Percentiles rank a stretch among this genome's conserved stretches.
These are phyloP conservation scores for Amoebophrya sp. DNA, from an alignment of 169 alveolate genomes.

Conservation along the genomic window DNA sequence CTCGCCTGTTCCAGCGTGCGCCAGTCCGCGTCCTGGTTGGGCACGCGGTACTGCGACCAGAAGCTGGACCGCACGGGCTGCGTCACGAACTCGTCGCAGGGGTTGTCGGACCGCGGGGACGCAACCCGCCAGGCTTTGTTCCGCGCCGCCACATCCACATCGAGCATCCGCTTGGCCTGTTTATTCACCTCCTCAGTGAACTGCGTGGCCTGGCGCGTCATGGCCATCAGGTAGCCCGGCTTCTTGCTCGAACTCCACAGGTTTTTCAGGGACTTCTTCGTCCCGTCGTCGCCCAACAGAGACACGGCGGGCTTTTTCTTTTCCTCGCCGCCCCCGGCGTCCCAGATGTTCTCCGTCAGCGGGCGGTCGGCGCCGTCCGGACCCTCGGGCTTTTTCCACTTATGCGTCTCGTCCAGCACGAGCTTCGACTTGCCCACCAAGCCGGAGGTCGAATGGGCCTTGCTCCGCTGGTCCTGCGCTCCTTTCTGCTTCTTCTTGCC, in stretches of 20 bases:
- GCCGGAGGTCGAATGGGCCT: not conserved
- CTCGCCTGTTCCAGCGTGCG: not conserved
- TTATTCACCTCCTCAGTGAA: not conserved
- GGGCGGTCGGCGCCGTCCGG: not conserved
- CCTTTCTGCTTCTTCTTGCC: not conserved
- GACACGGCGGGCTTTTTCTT: too few species aligned
- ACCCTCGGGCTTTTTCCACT: not conserved
- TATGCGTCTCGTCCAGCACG: not conserved
- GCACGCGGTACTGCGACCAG: not conserved
- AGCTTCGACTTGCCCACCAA: not conserved
- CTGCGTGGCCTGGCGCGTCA: not conserved
- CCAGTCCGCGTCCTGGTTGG: not conserved
- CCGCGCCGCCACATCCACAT: not conserved
- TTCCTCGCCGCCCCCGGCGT: not conserved
- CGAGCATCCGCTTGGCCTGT: not conserved
- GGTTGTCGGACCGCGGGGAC: not conserved
- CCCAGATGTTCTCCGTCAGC: not conserved
- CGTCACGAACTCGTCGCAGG: conserved; percentile 27
- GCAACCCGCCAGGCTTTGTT: not conserved
- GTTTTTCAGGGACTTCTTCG: too few species aligned
- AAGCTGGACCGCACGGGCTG: not conserved
- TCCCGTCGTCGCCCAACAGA: too few species aligned
- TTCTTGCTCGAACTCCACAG: not conserved
- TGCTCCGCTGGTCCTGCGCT: not conserved
- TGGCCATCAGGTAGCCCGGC: not conserved